Conservation (phyloP, 306 rosid species). For the Trichosanthes truncata region DNA sequence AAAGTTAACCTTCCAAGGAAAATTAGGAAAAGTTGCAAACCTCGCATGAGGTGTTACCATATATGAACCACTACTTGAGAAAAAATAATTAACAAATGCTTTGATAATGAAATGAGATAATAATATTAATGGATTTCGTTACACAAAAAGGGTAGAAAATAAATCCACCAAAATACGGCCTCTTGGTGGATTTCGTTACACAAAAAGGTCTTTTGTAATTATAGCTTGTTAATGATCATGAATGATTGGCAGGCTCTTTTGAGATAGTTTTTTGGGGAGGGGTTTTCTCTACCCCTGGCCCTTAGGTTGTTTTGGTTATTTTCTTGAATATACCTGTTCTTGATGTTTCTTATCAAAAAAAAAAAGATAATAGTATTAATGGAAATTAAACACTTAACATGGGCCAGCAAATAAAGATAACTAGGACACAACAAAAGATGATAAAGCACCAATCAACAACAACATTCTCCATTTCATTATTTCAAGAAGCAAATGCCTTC, state of each 20-base stretch:
- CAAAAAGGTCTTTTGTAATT: no score
- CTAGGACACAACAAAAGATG: background rate
- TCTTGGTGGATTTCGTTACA: no score
- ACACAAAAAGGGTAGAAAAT: no score
- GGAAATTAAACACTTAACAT: background rate
- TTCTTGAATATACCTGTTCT: no score
- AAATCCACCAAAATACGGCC: no score
- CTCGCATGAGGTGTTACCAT: background rate
- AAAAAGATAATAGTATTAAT: background rate
- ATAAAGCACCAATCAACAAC: background rate
- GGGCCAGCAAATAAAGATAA: background rate
- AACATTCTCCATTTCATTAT: background rate
- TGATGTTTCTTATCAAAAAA: no score
- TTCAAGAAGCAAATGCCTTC: background rate
- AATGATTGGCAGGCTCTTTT: no score
- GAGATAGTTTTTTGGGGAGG: no score
- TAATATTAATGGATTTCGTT: background rate
- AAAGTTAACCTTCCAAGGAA: background rate
- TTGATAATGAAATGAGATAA: background rate
- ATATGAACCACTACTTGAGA: background rate
- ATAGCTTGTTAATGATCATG: no score
- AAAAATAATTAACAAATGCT: background rate
- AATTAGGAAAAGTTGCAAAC: background rate
- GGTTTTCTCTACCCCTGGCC: no score
- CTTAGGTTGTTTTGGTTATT: no score